Percentiles rank a stretch among this genome's conserved stretches.
Conservation (phyloP, 495 filamentous ascomycete species). For the Aspergillus cavernicola region DNA sequence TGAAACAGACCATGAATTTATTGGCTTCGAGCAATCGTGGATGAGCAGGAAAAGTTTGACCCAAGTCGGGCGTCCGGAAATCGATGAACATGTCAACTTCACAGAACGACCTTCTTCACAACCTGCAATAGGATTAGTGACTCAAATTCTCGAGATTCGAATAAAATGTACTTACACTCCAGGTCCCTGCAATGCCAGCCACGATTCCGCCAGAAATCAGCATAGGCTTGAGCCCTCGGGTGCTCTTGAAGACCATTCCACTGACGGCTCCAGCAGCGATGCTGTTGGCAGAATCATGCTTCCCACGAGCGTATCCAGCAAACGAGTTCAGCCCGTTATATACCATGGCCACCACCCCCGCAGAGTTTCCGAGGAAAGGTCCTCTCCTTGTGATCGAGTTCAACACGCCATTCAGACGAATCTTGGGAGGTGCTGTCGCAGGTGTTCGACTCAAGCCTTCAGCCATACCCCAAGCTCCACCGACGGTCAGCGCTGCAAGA, state of each 20-base stretch:
- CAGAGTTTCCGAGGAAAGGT: slow-evolving; percentile 94
- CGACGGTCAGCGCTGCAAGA: slow-evolving; percentile 76
- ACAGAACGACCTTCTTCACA: slow-evolving; percentile 54
- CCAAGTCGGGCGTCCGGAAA: slow-evolving; percentile 16
- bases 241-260: slow-evolving; percentile 95
- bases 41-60: slow-evolving; percentile 1
- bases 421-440: slow-evolving; percentile 72
- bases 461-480: slow-evolving; percentile 85
- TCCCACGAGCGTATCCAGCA: slow-evolving; percentile 78
- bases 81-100: slow-evolving; percentile 22
- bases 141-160: slow-evolving; percentile 1
- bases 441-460: slow-evolving; percentile 79
- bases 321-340: slow-evolving; percentile 94
- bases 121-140: slow-evolving; percentile 46
- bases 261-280: slow-evolving; percentile 78
- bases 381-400: slow-evolving; percentile 90
- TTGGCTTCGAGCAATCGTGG: slow-evolving; percentile 24
- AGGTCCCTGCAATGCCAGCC: slow-evolving; percentile 74
- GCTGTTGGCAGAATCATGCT: slow-evolving; percentile 88
- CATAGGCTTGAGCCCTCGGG: slow-evolving; percentile 84
- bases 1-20: slow-evolving; percentile 28
- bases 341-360: slow-evolving; percentile 89
- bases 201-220: slow-evolving; percentile 87
- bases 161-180: slow-evolving; percentile 65
- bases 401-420: slow-evolving; percentile 86